Conservation (phyloP, 192 early-diverging fungal species). For the Geranomyces variabilis region DNA sequence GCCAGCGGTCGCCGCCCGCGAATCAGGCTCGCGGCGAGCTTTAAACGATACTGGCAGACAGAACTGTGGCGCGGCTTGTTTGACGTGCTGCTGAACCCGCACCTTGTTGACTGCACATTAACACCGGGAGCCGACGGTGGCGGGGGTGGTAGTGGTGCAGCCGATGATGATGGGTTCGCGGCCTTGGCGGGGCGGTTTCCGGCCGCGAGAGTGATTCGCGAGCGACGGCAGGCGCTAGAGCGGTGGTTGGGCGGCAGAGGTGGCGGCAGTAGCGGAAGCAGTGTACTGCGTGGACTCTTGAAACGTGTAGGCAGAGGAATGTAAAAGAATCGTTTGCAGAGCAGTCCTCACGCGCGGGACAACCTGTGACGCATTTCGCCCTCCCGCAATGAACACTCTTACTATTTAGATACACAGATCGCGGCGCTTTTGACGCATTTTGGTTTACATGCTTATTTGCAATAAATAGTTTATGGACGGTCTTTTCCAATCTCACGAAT, state of each 20-base stretch:
- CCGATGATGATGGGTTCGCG: background rate
- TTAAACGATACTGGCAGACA: slow-evolving; percentile 50
- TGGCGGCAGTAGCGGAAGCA: slow-evolving; percentile 28
- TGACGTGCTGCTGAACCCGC: slow-evolving; percentile 53
- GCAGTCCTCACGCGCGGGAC: no score
- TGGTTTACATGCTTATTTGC: no score
- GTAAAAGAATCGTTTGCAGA: no score
- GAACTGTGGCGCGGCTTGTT: slow-evolving; percentile 52
- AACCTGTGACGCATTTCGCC: no score
- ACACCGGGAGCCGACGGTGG: background rate
- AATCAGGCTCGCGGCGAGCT: slow-evolving; percentile 19
- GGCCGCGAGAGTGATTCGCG: slow-evolving; percentile 25
- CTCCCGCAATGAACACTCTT: no score
- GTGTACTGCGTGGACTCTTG: slow-evolving; percentile 43
- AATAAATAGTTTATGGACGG: no score
- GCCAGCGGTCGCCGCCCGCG: background rate
- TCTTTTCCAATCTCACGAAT: no score
- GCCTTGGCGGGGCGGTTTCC: slow-evolving; percentile 39
- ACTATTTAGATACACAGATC: no score
- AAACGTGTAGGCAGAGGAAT: slow-evolving; percentile 36
- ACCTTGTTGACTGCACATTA: background rate
- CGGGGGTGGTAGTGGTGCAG: background rate
- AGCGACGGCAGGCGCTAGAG: slow-evolving; percentile 36
- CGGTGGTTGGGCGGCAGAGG: slow-evolving; percentile 32
- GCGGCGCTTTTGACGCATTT: no score